These are phyloP conservation scores for Leptomonas seymouri DNA, from an alignment of 208 protist genomes.

Conservation along the genomic window DNA sequence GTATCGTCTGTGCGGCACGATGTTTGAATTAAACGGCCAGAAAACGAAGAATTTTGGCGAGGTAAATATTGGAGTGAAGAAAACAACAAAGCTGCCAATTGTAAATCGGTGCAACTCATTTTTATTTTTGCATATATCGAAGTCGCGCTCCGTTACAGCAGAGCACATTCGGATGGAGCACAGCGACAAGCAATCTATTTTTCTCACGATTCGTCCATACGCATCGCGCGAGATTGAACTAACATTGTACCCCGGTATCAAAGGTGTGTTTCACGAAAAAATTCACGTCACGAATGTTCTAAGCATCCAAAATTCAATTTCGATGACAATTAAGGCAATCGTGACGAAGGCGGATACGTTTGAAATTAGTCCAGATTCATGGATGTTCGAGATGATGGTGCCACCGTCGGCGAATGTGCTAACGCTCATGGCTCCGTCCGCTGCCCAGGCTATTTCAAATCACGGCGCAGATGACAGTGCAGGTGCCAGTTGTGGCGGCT, in stretches of 20 bases:
- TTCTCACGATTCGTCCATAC: conserved; percentile 72
- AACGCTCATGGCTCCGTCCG: conserved; percentile 9
- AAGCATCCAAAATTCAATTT: conserved; percentile 63
- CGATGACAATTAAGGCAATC: conserved; percentile 76
- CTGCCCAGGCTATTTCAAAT: background rate
- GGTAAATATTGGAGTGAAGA: conserved; percentile 85
- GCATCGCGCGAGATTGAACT: conserved; percentile 83
- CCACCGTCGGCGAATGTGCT: conserved; percentile 39
- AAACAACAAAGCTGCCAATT: conserved; percentile 78
- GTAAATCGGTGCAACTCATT: conserved; percentile 82
- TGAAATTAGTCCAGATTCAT: conserved; percentile 83
- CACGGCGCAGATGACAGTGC: background rate
- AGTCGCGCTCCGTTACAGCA: conserved; percentile 84
- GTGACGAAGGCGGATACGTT: conserved; percentile 90
- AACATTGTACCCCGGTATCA: conserved; percentile 84
- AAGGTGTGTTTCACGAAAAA: conserved; percentile 78
- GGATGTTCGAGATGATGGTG: conserved; percentile 71
- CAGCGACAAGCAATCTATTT: conserved; percentile 70
- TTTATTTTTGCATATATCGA: conserved; percentile 66
- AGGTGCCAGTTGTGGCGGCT: background rate
- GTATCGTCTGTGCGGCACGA: conserved; percentile 70
- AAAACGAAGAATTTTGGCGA: conserved; percentile 91
- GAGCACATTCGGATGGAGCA: conserved; percentile 84
- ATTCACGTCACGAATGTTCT: conserved; percentile 78
- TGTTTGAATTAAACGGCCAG: conserved; percentile 78